Conservation (phyloP, 176 grass and related monocot species). For the Panicum miliaceum region DNA sequence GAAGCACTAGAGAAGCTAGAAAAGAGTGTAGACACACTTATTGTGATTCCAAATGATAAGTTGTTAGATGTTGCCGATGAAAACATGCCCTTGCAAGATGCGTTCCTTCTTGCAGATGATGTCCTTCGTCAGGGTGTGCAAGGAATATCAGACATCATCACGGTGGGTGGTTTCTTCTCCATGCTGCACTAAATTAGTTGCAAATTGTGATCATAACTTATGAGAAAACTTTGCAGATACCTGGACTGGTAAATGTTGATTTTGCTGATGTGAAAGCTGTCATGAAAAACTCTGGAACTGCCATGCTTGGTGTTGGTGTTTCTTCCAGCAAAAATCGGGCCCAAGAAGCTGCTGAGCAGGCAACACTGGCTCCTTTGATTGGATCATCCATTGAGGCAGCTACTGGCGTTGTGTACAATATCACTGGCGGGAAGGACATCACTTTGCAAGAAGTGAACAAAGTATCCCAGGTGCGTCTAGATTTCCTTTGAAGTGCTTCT, state of each 20-base stretch:
- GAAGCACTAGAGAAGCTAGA: slow-evolving; percentile 96
- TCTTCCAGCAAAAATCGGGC: slow-evolving; percentile 93
- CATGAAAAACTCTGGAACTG: slow-evolving; percentile 94
- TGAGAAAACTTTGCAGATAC: slow-evolving; percentile 60
- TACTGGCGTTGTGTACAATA: slow-evolving; percentile 93
- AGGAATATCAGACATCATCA: slow-evolving; percentile 99
- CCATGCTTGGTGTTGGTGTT: slow-evolving; percentile 90
- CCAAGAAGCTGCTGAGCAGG: slow-evolving; percentile 97
- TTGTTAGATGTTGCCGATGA: slow-evolving; percentile 85
- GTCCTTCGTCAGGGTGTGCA: slow-evolving; percentile 93
- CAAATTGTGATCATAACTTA: background rate
- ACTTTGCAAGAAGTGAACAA: slow-evolving; percentile 98
- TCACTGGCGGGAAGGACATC: slow-evolving; percentile 94
- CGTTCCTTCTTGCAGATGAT: slow-evolving; percentile 97
- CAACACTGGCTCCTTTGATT: slow-evolving; percentile 90
- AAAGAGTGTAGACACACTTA: slow-evolving; percentile 88
- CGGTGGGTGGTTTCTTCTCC: slow-evolving; percentile 48
- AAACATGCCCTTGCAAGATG: slow-evolving; percentile 94
- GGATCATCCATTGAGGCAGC: slow-evolving; percentile 93
- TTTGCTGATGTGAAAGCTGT: slow-evolving; percentile 99
- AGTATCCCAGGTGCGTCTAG: slow-evolving; percentile 74
- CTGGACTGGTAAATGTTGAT: slow-evolving; percentile 96
- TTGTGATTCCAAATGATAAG: slow-evolving; percentile 93
- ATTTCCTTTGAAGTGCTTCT: background rate
- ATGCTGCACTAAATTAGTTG: background rate